A percentile compares a stretch with the other conserved stretches of the same genome.
These are phyloP conservation scores for Thyridium curvatum DNA, from an alignment of 2,329 filamentous ascomycete species.

Conservation along the genomic window DNA sequence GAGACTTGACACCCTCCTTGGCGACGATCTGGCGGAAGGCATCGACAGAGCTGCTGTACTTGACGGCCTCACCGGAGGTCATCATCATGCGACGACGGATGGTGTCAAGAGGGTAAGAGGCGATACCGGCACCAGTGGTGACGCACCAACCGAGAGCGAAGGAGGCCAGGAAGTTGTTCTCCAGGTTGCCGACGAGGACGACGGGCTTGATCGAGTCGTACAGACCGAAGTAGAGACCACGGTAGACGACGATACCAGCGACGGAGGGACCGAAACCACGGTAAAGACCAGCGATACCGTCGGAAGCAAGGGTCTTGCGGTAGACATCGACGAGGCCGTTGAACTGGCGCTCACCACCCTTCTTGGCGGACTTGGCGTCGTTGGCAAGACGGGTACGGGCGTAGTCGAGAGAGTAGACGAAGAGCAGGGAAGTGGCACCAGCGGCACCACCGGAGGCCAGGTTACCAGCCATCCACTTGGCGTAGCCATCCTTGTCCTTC, in stretches of 20 bases:
- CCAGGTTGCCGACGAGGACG: slow-evolving; percentile 81
- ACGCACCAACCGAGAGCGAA: slow-evolving; percentile 98
- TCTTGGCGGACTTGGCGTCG: slow-evolving; percentile 98
- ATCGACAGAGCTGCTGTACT: slow-evolving; percentile 97
- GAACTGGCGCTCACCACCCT: slow-evolving; percentile 97
- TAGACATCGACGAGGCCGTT: slow-evolving; percentile 99
- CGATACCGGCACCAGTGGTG: slow-evolving; percentile 99
- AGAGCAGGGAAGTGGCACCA: slow-evolving; percentile 98
- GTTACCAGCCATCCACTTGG: slow-evolving; percentile 99
- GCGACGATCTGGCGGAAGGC: slow-evolving; percentile 94
- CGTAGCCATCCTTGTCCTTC: slow-evolving; percentile 98
- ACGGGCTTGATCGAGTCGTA: slow-evolving; percentile 99
- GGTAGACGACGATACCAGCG: slow-evolving; percentile 98
- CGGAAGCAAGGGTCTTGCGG: slow-evolving; percentile 98
- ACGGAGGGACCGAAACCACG: slow-evolving; percentile 99
- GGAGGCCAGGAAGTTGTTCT: slow-evolving; percentile 99
- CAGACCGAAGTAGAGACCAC: slow-evolving; percentile 99
- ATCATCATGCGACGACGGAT: slow-evolving; percentile 99
- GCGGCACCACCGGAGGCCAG: slow-evolving; percentile 99
- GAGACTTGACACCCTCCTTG: slow-evolving; percentile 95
- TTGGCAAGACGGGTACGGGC: slow-evolving; percentile 99
- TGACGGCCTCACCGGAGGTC: slow-evolving; percentile 95
- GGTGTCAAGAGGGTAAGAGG: slow-evolving; percentile 99
- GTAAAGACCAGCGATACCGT: slow-evolving; percentile 99
- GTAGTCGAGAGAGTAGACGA: slow-evolving; percentile 99